A percentile compares a stretch with the other conserved stretches of the same genome.
These are phyloP conservation scores for Alternaria sp. DNA, from an alignment of 2,329 filamentous ascomycete species.

Conservation along the genomic window DNA sequence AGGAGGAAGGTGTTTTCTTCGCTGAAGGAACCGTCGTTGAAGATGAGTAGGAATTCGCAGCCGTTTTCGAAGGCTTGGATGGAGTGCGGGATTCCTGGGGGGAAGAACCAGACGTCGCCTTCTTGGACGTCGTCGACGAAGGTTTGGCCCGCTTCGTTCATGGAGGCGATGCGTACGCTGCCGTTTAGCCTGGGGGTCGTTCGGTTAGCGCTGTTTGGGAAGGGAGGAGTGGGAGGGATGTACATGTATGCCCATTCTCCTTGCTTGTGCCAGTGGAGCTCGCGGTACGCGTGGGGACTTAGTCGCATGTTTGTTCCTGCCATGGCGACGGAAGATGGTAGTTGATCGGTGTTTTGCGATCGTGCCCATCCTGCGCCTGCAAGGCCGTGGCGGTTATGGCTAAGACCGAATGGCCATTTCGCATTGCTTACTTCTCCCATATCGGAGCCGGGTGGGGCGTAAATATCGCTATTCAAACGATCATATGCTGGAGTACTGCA, in stretches of 20 bases:
- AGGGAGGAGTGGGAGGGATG: not conserved
- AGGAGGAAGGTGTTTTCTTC: slow-evolving; percentile 67
- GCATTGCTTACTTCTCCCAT: slow-evolving; percentile 48
- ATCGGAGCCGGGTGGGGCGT: slow-evolving; percentile 49
- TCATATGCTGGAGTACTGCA: slow-evolving; percentile 35
- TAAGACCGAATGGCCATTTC: slow-evolving; percentile 53
- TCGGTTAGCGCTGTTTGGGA: not conserved
- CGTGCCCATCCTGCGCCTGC: slow-evolving; percentile 51
- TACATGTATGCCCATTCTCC: slow-evolving; percentile 60
- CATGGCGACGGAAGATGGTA: slow-evolving; percentile 51
- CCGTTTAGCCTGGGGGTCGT: slow-evolving; percentile 51
- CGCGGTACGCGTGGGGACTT: slow-evolving; percentile 61
- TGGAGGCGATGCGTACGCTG: slow-evolving; percentile 57
- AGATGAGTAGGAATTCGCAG: slow-evolving; percentile 56
- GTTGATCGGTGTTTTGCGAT: slow-evolving; percentile 48
- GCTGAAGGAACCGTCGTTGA: slow-evolving; percentile 64
- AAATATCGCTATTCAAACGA: slow-evolving; percentile 50
- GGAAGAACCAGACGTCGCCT: slow-evolving; percentile 48
- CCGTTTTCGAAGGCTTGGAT: slow-evolving; percentile 63
- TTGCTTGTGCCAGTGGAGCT: slow-evolving; percentile 68
- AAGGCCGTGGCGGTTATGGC: slow-evolving; percentile 50
- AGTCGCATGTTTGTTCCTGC: slow-evolving; percentile 53
- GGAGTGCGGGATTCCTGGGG: slow-evolving; percentile 49
- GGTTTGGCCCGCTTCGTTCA: slow-evolving; percentile 59
- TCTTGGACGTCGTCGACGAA: slow-evolving; percentile 51